A percentile compares a stretch with the other conserved stretches of the same genome.
Conservation (phyloP, 139 green algal species). For the Tetraselmis chui region DNA sequence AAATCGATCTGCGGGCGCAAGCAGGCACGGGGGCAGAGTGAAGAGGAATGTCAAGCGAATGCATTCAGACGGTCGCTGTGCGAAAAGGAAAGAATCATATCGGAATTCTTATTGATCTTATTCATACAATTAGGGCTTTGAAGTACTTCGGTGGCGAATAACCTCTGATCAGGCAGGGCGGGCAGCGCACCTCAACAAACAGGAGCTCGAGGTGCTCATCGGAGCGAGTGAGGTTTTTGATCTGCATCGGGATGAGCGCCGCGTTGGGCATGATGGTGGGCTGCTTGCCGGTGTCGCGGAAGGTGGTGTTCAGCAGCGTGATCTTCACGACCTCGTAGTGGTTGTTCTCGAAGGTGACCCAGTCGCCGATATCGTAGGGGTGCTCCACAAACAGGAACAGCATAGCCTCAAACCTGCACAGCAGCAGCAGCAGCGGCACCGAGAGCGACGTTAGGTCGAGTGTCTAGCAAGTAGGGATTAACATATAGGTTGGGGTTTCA, state of each 20-base stretch:
- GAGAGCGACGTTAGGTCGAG: no score
- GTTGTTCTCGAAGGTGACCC: not conserved
- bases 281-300: not conserved
- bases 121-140: no score
- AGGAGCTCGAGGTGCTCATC: not conserved
- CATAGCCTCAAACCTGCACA: constrained; percentile 36
- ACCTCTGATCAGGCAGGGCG: no score
- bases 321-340: not conserved
- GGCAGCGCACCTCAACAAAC: not conserved
- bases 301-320: not conserved
- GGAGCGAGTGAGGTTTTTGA: not conserved
- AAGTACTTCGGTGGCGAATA: no score
- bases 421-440: no score
- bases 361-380: constrained; percentile 22
- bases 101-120: no score
- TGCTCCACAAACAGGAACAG: constrained; percentile 44
- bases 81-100: no score
- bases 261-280: not conserved
- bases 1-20: not conserved
- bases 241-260: not conserved
- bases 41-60: no score
- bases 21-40: no score
- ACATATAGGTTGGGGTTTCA: no score
- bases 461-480: no score
- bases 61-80: no score